phyloP scores from a whole-genome alignment of 2,329 filamentous ascomycete genomes.

The Lecanosticta acicola region DNA sequence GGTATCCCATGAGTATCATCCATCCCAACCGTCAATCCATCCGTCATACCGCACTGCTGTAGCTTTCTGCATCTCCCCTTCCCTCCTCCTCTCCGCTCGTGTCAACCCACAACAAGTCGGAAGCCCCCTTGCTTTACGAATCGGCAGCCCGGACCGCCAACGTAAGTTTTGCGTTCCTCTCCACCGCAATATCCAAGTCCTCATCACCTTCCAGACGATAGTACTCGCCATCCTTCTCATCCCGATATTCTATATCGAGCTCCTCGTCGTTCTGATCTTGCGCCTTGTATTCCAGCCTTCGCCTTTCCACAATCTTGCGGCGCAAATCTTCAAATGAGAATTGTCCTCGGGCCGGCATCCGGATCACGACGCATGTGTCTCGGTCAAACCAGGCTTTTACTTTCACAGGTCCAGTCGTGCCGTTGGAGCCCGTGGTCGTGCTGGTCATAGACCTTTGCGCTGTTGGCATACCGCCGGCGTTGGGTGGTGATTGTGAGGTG shows the following conservation, averaged over 20 bases:
- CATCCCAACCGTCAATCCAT: neutral
- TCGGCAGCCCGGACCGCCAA: slow-evolving; percentile 44
- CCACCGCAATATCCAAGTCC: slow-evolving; percentile 73
- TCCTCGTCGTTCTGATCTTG: slow-evolving; percentile 40
- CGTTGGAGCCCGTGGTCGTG: slow-evolving; percentile 13
- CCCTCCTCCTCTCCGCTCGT: neutral
- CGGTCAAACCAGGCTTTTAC: slow-evolving; percentile 87
- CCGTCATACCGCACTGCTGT: neutral
- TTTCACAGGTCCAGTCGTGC: slow-evolving; percentile 55
- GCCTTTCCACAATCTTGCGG: slow-evolving; percentile 76
- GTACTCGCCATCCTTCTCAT: slow-evolving; percentile 71
- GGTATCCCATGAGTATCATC: neutral
- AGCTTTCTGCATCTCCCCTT: too few relatives aligned
- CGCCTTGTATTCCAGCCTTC: slow-evolving; percentile 58
- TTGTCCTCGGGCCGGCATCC: slow-evolving; percentile 64
- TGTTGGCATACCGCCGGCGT: slow-evolving; percentile 10
- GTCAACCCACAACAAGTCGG: neutral
- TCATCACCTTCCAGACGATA: slow-evolving; percentile 70
- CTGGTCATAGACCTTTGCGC: slow-evolving; percentile 12
- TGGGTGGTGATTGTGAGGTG: slow-evolving; percentile 12
- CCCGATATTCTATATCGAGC: slow-evolving; percentile 76
- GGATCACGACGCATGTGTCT: slow-evolving; percentile 84
- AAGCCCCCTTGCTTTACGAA: slow-evolving; percentile 2
- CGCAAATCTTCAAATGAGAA: slow-evolving; percentile 72
- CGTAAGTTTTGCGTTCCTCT: slow-evolving; percentile 80